A percentile compares a stretch with the other conserved stretches of the same genome.
Conservation (phyloP, 345 rosid species). For the Hibiscus tridactylites region DNA sequence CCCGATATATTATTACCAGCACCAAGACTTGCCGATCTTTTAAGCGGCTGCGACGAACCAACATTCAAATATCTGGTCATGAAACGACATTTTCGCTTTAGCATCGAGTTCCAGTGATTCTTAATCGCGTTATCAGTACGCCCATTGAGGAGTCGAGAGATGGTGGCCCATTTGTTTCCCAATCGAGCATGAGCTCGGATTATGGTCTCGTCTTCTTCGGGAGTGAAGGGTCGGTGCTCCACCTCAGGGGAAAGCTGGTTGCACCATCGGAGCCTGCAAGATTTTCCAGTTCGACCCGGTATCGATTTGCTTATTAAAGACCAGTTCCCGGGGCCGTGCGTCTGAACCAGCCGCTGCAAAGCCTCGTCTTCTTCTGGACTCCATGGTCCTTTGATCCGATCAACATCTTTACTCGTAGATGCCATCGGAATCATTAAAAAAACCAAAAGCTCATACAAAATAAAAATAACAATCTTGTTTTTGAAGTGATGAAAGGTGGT, state of each 20-base stretch:
- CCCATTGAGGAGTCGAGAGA: conserved; percentile 66
- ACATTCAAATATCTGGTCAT: conserved; percentile 23
- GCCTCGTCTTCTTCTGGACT: conserved; percentile 76
- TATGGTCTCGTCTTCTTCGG: conserved; percentile 59
- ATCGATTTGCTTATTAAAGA: conserved; percentile 70
- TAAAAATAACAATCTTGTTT: background rate
- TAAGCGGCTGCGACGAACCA: conserved; percentile 39
- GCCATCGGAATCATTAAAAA: conserved; percentile 19
- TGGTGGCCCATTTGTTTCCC: conserved; percentile 84
- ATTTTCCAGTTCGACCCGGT: conserved; percentile 78
- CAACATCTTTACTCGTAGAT: conserved; percentile 37
- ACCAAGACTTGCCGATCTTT: conserved; percentile 60
- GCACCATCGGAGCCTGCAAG: conserved; percentile 78
- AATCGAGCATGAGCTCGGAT: conserved; percentile 58
- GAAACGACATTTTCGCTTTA: conserved; percentile 59
- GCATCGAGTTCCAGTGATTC: conserved; percentile 81
- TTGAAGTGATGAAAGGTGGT: background rate
- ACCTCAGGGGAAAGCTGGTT: conserved; percentile 83
- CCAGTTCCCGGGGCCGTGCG: conserved; percentile 72
- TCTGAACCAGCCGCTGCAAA: conserved; percentile 49
- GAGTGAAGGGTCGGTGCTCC: conserved; percentile 62
- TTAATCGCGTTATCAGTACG: conserved; percentile 77
- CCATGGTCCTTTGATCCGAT: conserved; percentile 89
- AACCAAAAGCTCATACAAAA: background rate
- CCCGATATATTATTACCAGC: conserved; percentile 34